Percentiles rank a stretch among this genome's conserved stretches.
Evolutionary conservation across 179 eudicot species (phyloP).

Genomic region (Patellifolia procumbens): DNA sequence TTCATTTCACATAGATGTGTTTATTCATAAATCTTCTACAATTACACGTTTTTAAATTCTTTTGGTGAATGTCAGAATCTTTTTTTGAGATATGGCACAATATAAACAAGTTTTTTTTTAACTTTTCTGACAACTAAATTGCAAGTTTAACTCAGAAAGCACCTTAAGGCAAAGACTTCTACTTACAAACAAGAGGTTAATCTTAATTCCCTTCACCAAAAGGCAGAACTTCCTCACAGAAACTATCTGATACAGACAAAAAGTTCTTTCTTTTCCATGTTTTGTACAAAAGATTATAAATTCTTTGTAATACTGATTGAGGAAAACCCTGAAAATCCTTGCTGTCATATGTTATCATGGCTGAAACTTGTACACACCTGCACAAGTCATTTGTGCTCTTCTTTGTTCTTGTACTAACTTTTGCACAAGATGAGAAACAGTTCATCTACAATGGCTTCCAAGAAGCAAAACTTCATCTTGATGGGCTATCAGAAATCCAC

Average conservation of each 20-base stretch:
- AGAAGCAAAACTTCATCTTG: slow-evolving; percentile 32
- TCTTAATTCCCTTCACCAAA: neutral
- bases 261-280: neutral
- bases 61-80: no score
- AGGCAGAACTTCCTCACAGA: neutral
- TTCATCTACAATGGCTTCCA: slow-evolving; percentile 43
- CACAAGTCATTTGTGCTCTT: neutral
- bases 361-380: slow-evolving; percentile 6
- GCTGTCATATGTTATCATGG: slow-evolving; percentile 19
- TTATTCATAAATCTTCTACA: neutral
- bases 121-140: neutral
- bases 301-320: neutral
- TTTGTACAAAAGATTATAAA: neutral
- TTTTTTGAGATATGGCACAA: no score
- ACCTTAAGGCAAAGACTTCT: neutral
- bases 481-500: slow-evolving; percentile 34
- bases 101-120: neutral
- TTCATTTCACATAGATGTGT: neutral
- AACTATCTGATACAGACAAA: neutral
- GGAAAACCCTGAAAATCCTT: neutral
- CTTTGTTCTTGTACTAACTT: slow-evolving; percentile 10
- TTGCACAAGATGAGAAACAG: slow-evolving; percentile 30
- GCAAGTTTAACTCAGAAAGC: neutral
- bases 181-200: neutral
- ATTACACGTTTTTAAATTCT: no score